phyloP scores from a whole-genome alignment of 2,329 filamentous ascomycete genomes.

The Karstenula rhodostoma region DNA sequence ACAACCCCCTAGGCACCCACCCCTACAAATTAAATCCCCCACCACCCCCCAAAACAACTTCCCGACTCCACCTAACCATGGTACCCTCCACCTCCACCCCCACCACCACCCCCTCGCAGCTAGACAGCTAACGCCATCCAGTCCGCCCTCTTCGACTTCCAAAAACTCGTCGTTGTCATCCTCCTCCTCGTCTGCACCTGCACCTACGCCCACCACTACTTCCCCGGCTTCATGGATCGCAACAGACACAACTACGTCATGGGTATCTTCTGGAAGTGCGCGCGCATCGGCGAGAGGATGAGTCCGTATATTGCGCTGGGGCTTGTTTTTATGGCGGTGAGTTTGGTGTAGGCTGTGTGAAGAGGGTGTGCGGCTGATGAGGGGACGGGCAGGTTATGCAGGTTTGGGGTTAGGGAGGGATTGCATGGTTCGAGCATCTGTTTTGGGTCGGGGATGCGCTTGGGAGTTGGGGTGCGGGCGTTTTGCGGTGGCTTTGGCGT shows the following conservation, averaged over 20 bases:
- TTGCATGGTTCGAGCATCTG: no score
- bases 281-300: slow-evolving; percentile 87
- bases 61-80: no score
- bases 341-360: slow-evolving; percentile 14
- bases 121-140: slow-evolving; percentile 50
- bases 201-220: slow-evolving; percentile 89
- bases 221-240: slow-evolving; percentile 79
- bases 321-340: slow-evolving; percentile 91
- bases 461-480: no score
- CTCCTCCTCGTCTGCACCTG: slow-evolving; percentile 96
- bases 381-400: slow-evolving; percentile 32
- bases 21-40: neutral
- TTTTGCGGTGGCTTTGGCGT: slow-evolving; percentile 1
- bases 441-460: no score
- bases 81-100: neutral
- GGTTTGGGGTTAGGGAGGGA: slow-evolving; percentile 31
- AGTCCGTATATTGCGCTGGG: slow-evolving; percentile 96
- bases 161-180: slow-evolving; percentile 92
- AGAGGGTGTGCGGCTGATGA: slow-evolving; percentile 12
- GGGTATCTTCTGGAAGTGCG: slow-evolving; percentile 95
- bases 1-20: neutral
- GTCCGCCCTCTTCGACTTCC: slow-evolving; percentile 99
- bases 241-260: slow-evolving; percentile 85
- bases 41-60: no score
- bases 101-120: neutral